A percentile compares a stretch with the other conserved stretches of the same genome.
Conservation (phyloP, 495 filamentous ascomycete species). For the Podospora bellae-mahoneyi region DNA sequence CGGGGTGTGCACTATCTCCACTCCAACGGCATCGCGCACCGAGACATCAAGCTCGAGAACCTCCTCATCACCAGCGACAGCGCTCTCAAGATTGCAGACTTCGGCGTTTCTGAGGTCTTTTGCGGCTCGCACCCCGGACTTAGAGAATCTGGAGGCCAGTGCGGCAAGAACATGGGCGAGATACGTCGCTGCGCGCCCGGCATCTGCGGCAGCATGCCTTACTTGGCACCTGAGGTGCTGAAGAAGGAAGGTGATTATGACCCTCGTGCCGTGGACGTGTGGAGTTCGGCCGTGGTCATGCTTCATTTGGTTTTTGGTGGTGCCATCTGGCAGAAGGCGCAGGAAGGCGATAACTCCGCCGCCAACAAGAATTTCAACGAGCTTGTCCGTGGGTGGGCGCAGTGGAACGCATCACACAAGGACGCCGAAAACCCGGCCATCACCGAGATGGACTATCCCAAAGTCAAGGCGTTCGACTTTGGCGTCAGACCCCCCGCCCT, state of each 20-base stretch:
- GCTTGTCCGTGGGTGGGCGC: constrained; percentile 60
- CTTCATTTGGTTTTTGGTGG: constrained; percentile 62
- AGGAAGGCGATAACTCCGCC: constrained; percentile 28
- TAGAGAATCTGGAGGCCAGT: constrained; percentile 58
- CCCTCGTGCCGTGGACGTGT: constrained; percentile 70
- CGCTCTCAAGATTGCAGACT: constrained; percentile 76
- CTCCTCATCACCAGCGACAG: constrained; percentile 65
- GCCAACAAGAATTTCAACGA: constrained; percentile 48
- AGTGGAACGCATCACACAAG: constrained; percentile 53
- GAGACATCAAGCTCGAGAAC: constrained; percentile 82
- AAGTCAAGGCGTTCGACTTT: constrained; percentile 47
- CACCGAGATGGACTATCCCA: constrained; percentile 51
- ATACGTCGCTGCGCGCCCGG: constrained; percentile 64
- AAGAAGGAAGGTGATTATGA: constrained; percentile 65
- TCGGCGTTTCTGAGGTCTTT: constrained; percentile 76
- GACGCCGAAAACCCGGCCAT: constrained; percentile 46
- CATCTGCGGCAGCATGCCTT: constrained; percentile 71
- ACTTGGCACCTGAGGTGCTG: constrained; percentile 75
- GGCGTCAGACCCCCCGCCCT: constrained; percentile 51
- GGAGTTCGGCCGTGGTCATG: constrained; percentile 74
- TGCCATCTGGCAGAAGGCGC: constrained; percentile 62
- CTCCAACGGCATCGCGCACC: constrained; percentile 67
- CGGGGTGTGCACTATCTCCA: constrained; percentile 69
- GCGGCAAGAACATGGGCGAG: constrained; percentile 63
- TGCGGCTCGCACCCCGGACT: constrained; percentile 69